Evolutionary conservation across 208 protist species (phyloP), one percentile per base, ranked within the genome.

Genomic region (Leishmania amazonensis): DNA sequence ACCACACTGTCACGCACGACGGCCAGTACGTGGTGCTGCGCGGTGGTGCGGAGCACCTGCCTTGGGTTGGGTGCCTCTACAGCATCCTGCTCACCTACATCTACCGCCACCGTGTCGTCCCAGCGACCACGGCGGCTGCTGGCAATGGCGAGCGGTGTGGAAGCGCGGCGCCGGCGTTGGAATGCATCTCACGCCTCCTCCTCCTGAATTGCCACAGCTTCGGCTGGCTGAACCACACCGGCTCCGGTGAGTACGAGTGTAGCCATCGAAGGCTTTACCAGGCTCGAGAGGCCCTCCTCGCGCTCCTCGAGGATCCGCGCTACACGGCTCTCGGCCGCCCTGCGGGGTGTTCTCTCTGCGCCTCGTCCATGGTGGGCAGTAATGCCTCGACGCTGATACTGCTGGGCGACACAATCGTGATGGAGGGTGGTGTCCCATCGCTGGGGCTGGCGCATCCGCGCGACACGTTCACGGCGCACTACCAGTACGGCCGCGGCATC

Each of bases 121-220:
- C 76, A 45, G 5, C 64, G 40, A 38, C 19, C 45, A 67, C 53
- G 35, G 11, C 24, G 1, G 67, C 54, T 2, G 47, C 31, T 42
- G 15, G n/a, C 24, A n/a, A 17, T 51, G 24, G 24, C 31, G 70
- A 13, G 9, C 8, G 40, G 49, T 45, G 13, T 54, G 62, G 21
- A 45, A 74, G 45, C 53, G 80, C 31, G 17, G 11, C 75, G 0
- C 19, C 58, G 9, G 35, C 40, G 28, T 51, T 28, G 51, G 77
- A 62, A 11, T 40, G 68, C 62, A 83, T 90, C 42, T 91, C 85
- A 11, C 86, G 91, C 3, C 70, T 94, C n/a, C 72, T 91, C 42
- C 71, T 92, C 54, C 54, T 91, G n/a, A 94, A 94, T 84, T 94
- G 91, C 85, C 87, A 90, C 84, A 86, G 84, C 75, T 92, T 94